Base-by-base conservation (phyloP, 2,329 filamentous ascomycete species). In the Colletotrichum graminicola region DNA sequence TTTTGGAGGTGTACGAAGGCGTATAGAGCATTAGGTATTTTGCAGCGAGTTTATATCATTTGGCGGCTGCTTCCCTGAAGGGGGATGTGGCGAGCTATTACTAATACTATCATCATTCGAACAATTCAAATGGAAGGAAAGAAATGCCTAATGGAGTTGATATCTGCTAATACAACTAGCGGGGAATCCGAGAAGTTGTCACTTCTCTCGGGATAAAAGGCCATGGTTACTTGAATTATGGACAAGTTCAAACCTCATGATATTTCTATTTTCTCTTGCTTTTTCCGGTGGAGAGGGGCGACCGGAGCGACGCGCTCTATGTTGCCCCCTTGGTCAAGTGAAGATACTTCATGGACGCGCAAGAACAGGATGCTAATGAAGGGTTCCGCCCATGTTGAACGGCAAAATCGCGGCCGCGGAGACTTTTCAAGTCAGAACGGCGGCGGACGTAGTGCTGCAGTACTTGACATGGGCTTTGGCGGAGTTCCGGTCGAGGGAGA, bases 271-370 rank as follows among this genome's bases (percentile, higher is more conserved):
- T 29, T 29, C 29, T 29, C 4, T 29, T 29, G 29, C 29, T 29
- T 29, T 43, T 18, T 43, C 0, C 21, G 60, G 1, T 34, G 32
- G 6, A 57, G 61, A 14, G 39, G 39, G 57, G 60, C 21, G 68
- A 36, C 2, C 80, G 81, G 21, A 5, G 39, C 2, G 84, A 83
- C 36, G 86, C 85, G 11, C 77, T 82, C 83, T 78, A 85, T 82
- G n/a, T 52, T 51, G 26, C 32, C 61, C 11, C 52, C 12, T 34
- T 32, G 14, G 1, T 26, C 18, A 8, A 43, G 43, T 65, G 45
- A 26, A 26, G 54, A n/a, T 54, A 60, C 1, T 26, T n/a, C n/a
- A 21, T 69, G 49, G 29, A n/a, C 26, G 21, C 69, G 6, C 11
- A 14, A 18, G 29, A 34, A 32, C 1, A 11, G 8, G 29, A 23